Conservation (phyloP, 129 eudicot genomes). For the Erigeron canadensis region DNA sequence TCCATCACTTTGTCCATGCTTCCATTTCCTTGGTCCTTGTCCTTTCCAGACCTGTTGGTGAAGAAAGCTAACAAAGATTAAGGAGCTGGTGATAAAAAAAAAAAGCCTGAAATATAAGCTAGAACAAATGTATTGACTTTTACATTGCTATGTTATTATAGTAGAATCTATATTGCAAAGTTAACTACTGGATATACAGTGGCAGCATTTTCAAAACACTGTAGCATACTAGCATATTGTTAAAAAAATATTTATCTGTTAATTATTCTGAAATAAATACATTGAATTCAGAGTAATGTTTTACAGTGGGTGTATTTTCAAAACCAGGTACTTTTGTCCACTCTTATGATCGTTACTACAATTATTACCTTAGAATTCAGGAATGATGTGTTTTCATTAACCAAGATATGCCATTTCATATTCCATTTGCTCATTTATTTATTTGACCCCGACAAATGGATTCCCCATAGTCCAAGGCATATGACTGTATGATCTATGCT, state of each 20-base stretch:
- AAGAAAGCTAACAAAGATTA: not conserved
- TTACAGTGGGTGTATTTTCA: not conserved
- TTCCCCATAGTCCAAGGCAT: too few species aligned
- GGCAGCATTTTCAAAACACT: not conserved
- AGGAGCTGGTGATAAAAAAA: not conserved
- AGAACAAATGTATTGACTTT: too few species aligned
- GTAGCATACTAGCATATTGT: not conserved
- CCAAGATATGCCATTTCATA: not conserved
- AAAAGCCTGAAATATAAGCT: too few species aligned
- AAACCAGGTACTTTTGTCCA: not conserved
- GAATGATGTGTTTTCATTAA: not conserved
- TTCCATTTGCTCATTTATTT: not conserved
- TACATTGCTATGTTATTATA: not conserved
- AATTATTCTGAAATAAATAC: not conserved
- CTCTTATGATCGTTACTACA: not conserved
- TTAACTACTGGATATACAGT: too few species aligned
- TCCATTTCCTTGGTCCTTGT: constrained; percentile 96
- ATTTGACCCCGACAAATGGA: too few species aligned
- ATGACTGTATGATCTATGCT: too few species aligned
- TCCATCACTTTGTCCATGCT: constrained; percentile 90
- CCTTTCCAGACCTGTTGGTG: constrained; percentile 89
- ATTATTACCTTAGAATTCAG: not conserved
- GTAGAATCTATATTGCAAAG: not conserved
- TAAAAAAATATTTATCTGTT: not conserved
- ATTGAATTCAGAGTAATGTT: not conserved